These are phyloP conservation scores for Proliferodiscus dingleyae DNA, from an alignment of 2,329 filamentous ascomycete genomes.

Conservation along the genomic window DNA sequence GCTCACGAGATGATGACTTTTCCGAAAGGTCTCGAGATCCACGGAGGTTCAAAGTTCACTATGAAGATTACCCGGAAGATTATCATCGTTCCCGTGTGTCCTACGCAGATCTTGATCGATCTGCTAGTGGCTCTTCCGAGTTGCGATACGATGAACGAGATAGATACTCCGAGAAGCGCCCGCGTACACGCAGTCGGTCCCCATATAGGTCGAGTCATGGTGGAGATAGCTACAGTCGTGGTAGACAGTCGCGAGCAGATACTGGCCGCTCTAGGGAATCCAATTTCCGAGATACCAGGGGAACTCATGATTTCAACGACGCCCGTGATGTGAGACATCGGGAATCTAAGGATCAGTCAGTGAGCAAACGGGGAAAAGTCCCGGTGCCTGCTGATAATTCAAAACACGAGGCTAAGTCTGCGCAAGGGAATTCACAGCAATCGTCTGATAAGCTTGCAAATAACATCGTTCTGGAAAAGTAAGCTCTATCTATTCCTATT, in stretches of 20 bases:
- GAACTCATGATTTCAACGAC: constrained; percentile 23
- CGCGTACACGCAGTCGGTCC: constrained; percentile 47
- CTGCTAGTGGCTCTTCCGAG: constrained; percentile 21
- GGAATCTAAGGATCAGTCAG: constrained; percentile 52
- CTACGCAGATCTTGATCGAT: constrained; percentile 54
- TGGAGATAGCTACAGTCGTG: constrained; percentile 19
- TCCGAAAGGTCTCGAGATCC: constrained; percentile 46
- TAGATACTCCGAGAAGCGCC: constrained; percentile 47
- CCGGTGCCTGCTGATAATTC: constrained; percentile 52
- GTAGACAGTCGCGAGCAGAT: constrained; percentile 20
- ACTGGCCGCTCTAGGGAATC: constrained; percentile 14
- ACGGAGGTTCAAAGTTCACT: constrained; percentile 56
- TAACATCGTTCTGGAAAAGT: constrained; percentile 38
- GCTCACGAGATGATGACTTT: constrained; percentile 59
- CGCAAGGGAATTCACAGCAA: constrained; percentile 53
- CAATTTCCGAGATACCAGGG: constrained; percentile 7
- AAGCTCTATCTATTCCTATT: constrained; percentile 6
- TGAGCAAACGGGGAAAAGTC: constrained; percentile 59
- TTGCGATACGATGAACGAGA: constrained; percentile 47
- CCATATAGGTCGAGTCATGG: constrained; percentile 38
- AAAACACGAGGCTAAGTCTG: constrained; percentile 65
- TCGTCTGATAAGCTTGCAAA: constrained; percentile 37
- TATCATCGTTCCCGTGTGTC: constrained; percentile 43
- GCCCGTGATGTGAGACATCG: constrained; percentile 42
- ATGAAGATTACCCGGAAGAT: constrained; percentile 50